Conservation (phyloP, 2,329 filamentous ascomycete species). For the Monosporascus ibericus region DNA sequence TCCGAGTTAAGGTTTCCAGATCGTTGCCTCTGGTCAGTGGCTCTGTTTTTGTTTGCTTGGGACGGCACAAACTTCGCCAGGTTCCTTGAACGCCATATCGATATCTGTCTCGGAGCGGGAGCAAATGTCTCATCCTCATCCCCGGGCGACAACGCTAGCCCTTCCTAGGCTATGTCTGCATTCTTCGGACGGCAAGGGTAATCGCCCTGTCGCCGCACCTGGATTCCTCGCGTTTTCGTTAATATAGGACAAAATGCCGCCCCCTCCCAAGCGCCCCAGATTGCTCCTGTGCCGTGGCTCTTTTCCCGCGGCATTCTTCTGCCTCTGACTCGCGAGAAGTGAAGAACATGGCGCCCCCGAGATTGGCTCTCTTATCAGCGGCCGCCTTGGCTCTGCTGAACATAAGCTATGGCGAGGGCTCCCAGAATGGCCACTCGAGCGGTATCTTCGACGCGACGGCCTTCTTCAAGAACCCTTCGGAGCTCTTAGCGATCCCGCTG, state of each 20-base stretch:
- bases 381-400: not conserved
- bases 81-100: slow-evolving; percentile 1
- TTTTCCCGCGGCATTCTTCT: not conserved
- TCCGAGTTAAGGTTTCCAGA: not conserved
- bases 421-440: not conserved
- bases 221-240: slow-evolving; percentile 9
- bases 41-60: not conserved
- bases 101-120: slow-evolving; percentile 1
- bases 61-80: not conserved
- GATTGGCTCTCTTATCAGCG: not conserved
- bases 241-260: slow-evolving; percentile 1
- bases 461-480: slow-evolving; percentile 7
- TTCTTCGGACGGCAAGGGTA: slow-evolving; percentile 10
- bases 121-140: slow-evolving; percentile 2
- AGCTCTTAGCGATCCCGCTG: slow-evolving; percentile 22
- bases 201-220: slow-evolving; percentile 9
- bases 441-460: slow-evolving; percentile 5
- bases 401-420: not conserved
- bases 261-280: not conserved
- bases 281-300: not conserved
- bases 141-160: slow-evolving; percentile 1
- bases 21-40: not conserved
- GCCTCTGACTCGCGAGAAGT: not conserved
- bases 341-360: not conserved
- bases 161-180: slow-evolving; percentile 11